Evolutionary conservation across 129 eudicot species (phyloP).

Genomic region (Ambrosia artemisiifolia): DNA sequence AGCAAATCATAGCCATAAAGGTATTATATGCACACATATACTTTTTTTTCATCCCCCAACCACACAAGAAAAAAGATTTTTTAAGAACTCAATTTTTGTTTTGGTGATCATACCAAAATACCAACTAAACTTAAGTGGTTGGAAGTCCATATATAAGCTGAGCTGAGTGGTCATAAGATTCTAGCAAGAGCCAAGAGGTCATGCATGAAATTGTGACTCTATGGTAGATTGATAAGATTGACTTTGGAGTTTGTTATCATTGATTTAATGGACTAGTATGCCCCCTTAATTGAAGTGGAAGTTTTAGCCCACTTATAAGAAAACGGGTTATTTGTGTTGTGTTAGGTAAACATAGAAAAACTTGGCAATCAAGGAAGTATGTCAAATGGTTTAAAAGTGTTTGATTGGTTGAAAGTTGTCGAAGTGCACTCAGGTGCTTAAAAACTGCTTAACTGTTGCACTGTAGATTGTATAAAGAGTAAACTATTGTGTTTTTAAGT

Average conservation of each 20-base stretch:
- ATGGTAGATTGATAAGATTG: neutral
- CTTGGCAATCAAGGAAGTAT: neutral
- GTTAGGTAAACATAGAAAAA: neutral
- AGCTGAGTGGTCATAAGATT: neutral
- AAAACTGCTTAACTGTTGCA: neutral
- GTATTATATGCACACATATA: slow-evolving; percentile 28
- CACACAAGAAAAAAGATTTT: too few species aligned
- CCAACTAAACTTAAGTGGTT: neutral
- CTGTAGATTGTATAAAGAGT: neutral
- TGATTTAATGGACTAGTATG: neutral
- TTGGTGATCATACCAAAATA: neutral
- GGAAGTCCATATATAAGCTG: neutral
- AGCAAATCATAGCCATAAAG: slow-evolving; percentile 96
- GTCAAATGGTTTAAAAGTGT: neutral
- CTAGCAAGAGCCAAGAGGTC: neutral
- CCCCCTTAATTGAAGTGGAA: neutral
- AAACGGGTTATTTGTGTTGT: neutral
- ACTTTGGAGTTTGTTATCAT: neutral
- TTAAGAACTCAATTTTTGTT: neutral
- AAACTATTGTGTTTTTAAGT: neutral
- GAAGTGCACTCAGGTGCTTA: neutral
- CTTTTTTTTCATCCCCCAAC: too few species aligned
- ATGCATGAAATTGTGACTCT: neutral
- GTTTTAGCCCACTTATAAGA: neutral
- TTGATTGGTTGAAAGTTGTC: too few species aligned